phyloP scores from a whole-genome alignment of 1,284 basidiomycete genomes.

The Cutaneotrichosporon sp. region DNA sequence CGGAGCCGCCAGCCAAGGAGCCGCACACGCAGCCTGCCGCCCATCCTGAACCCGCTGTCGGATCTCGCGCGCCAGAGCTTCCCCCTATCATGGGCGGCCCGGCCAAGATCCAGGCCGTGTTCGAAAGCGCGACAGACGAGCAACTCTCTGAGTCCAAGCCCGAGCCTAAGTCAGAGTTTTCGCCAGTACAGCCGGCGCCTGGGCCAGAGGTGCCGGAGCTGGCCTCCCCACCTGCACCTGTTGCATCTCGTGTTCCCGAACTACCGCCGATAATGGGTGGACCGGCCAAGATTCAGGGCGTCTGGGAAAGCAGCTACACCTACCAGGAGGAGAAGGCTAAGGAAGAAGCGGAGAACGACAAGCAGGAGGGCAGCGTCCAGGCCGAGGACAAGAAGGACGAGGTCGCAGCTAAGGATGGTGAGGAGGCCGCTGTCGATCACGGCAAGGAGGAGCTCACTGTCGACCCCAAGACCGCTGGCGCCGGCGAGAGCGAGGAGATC shows the following conservation, averaged over 20 bases:
- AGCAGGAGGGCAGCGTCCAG: neutral
- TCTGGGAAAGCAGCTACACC: neutral
- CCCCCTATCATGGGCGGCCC: neutral
- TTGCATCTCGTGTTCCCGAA: neutral
- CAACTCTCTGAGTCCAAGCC: neutral
- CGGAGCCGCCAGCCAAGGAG: neutral
- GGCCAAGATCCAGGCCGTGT: constrained; percentile 1
- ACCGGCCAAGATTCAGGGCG: neutral
- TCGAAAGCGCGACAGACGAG: neutral
- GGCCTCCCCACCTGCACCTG: neutral
- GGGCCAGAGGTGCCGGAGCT: neutral
- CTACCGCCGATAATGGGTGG: neutral
- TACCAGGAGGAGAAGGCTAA: neutral
- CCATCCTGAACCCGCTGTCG: neutral
- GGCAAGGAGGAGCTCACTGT: neutral
- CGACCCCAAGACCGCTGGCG: neutral
- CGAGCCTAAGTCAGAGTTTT: neutral
- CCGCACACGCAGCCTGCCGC: neutral
- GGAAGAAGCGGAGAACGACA: neutral
- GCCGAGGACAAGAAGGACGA: neutral
- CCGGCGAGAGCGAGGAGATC: constrained; percentile 1
- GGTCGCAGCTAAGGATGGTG: neutral
- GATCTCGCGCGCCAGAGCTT: neutral
- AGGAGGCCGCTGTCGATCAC: neutral
- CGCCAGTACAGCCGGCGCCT: neutral